Evolutionary conservation across 1,284 basidiomycete species (phyloP).

Genomic region (Porodaedalea pini): DNA sequence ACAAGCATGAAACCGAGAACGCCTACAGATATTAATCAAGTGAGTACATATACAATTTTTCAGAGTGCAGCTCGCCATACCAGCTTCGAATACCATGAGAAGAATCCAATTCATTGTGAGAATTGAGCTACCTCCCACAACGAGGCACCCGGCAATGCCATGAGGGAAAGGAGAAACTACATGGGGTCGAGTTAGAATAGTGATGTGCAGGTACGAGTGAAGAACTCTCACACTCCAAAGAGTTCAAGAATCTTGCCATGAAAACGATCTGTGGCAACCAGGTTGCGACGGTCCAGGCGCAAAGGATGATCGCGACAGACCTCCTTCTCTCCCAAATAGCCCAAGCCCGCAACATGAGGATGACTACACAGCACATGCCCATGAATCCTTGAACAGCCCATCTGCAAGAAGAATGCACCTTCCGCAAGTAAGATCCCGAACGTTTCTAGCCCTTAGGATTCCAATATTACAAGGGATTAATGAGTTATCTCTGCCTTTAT

Average conservation of each 20-base stretch:
- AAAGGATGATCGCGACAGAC: neutral
- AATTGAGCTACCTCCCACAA: conserved; percentile 1
- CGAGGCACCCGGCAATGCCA: conserved; percentile 5
- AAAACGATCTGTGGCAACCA: conserved; percentile 1
- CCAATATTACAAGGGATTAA: neutral
- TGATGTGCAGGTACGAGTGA: neutral
- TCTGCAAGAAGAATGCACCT: neutral
- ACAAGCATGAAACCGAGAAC: neutral
- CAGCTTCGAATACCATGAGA: conserved; percentile 9
- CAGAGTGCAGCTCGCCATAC: neutral
- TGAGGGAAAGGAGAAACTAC: neutral
- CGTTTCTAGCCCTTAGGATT: neutral
- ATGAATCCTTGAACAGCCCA: neutral
- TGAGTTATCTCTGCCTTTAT: neutral
- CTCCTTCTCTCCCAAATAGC: conserved; percentile 6
- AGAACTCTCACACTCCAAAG: neutral
- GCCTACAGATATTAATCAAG: neutral
- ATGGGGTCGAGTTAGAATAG: neutral
- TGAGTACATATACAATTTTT: neutral
- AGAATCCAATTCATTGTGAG: conserved; percentile 8
- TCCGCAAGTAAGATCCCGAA: conserved; percentile 3
- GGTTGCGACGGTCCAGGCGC: conserved; percentile 3
- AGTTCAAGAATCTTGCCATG: conserved; percentile 1
- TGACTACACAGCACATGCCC: neutral
- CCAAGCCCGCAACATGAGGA: conserved; percentile 7